Percentiles rank a stretch among this genome's conserved stretches.
phyloP scores from a whole-genome alignment of 306 rosid species.

The Quercus dentata region DNA sequence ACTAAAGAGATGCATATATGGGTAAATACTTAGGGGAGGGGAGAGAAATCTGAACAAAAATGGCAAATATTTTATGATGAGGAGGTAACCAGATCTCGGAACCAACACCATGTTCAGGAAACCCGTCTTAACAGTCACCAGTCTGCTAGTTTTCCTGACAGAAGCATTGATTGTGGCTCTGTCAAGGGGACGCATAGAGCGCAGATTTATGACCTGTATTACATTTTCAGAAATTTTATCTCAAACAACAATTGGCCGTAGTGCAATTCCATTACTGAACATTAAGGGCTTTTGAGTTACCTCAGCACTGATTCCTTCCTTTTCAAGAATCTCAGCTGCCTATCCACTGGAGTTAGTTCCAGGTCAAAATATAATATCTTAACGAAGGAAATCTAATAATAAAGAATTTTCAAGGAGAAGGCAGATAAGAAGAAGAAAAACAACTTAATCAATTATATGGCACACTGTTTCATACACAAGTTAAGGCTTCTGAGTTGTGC shows the following conservation, averaged over 20 bases:
- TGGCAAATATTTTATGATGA: neutral
- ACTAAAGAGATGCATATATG: conserved; percentile 6
- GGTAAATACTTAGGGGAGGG: too few species aligned
- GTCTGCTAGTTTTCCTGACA: conserved; percentile 88
- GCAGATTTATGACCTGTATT: conserved; percentile 74
- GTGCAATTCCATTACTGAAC: neutral
- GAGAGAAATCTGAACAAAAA: conserved; percentile 6
- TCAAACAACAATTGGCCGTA: neutral
- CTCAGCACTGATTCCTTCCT: conserved; percentile 96
- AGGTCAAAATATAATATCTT: neutral
- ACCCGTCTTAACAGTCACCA: conserved; percentile 94
- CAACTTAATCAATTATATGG: too few species aligned
- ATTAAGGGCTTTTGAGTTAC: conserved; percentile 32
- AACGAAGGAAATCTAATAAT: neutral
- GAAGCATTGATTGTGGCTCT: conserved; percentile 83
- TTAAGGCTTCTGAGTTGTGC: too few species aligned
- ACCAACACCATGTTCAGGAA: conserved; percentile 99
- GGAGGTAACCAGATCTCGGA: conserved; percentile 86
- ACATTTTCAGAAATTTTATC: conserved; percentile 7
- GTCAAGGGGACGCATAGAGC: conserved; percentile 93
- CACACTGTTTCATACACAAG: too few species aligned
- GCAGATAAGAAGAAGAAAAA: too few species aligned
- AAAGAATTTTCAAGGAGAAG: neutral
- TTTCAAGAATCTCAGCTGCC: conserved; percentile 90
- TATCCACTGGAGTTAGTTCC: conserved; percentile 32